Evolutionary conservation across 2,329 filamentous ascomycete genomes (phyloP), one percentile per base, ranked within the genome.

Genomic region (Hyphodiscus sp.): DNA sequence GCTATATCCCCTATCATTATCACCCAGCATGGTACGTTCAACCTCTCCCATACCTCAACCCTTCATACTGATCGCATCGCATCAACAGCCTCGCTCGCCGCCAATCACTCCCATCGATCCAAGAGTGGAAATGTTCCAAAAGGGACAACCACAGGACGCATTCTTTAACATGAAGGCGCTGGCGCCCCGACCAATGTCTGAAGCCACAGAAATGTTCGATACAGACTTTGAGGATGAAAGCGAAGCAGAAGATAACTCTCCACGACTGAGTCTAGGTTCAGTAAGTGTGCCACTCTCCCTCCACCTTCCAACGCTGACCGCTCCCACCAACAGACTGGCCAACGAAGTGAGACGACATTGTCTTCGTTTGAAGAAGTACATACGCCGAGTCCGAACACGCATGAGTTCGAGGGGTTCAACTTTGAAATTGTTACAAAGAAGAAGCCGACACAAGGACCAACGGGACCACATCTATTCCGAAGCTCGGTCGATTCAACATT

Each of bases 401-500:
- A 77, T 60, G 76, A 80, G 59, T 78, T 81, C 56, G 77, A 77
- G 58, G 75, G 76, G 26, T 89, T 84, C 64, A 76, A 82, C 49
- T 78, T 85, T 59, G 78, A 83, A 45, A 73, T 79, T 56, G 77
- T 80, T 55, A 69, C 78, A n/a, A 63, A 71, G 42, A 65, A 65
- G 55, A 86, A 86, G 69, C 77, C 84, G 30, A 83, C 92, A 7
- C 80, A 90, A 67, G 91, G 91, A 0, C 91, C 91, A 1, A 80
- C 80, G 60, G 91, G 91, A 1, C 91, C 91, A 10, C 91, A 96
- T 72, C 78, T 96, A 16, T 96, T 96, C 71, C 83, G 88, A 60
- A 79, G 79, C 55, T 90, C 87, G 19, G 77, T 81, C 54, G 70
- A 76, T 50, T 77, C 80, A 30, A 79, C 83, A 65, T 71, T 54